Evolutionary conservation across 805 yeast species (phyloP).

Genomic region (Metschnikowia continentalis): DNA sequence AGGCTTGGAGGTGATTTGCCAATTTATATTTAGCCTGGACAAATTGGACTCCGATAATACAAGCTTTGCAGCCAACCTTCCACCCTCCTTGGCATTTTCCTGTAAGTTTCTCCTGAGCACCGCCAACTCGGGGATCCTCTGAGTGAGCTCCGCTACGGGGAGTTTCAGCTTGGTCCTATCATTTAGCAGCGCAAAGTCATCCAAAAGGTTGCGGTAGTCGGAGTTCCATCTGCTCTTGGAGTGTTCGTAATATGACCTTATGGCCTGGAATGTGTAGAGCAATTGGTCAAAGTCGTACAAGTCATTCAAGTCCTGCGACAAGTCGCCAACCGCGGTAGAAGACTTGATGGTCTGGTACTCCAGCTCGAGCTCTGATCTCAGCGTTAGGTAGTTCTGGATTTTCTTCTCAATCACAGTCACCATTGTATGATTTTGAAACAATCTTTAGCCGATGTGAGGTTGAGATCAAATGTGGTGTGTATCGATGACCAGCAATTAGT

Average conservation of each 20-base stretch:
- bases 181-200: conserved; percentile 16
- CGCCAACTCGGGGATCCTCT: conserved; percentile 20
- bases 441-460: not conserved
- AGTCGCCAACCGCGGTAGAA: not conserved
- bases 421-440: not conserved
- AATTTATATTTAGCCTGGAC: not conserved
- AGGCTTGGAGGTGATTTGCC: not conserved
- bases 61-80: conserved; percentile 21
- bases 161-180: conserved; percentile 21
- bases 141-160: conserved; percentile 21
- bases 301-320: conserved; percentile 12
- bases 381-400: conserved; percentile 9
- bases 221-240: conserved; percentile 16
- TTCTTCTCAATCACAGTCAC: conserved; percentile 9
- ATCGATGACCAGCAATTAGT: not conserved
- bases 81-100: conserved; percentile 32
- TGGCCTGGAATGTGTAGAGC: conserved; percentile 22
- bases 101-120: conserved; percentile 26
- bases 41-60: conserved; percentile 6
- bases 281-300: conserved; percentile 27
- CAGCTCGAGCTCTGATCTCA: conserved; percentile 7
- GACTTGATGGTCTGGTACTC: conserved; percentile 6
- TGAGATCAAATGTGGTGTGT: not conserved
- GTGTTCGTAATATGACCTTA: conserved; percentile 22
- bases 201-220: conserved; percentile 15